These are phyloP conservation scores for Sporothrix pallida DNA, from an alignment of 2,329 filamentous ascomycete genomes.

Conservation along the genomic window DNA sequence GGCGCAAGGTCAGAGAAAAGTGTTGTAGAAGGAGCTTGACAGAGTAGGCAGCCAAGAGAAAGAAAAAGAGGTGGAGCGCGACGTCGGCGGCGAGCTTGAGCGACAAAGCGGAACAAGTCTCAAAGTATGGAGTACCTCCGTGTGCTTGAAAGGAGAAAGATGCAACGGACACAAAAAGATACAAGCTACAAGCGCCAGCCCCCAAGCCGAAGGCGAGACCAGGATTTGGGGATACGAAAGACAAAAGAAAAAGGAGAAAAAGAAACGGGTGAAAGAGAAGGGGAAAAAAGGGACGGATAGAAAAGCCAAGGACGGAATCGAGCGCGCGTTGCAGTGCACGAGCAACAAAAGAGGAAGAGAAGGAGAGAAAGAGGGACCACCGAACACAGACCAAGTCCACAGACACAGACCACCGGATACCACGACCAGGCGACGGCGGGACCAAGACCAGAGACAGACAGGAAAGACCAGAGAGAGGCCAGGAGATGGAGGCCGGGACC, in stretches of 20 bases:
- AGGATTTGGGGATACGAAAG: not conserved
- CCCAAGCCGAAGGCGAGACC: not conserved
- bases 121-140: too few species aligned
- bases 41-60: not conserved
- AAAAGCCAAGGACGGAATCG: slow-evolving; percentile 5
- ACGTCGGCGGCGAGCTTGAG: slow-evolving; percentile 2
- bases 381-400: slow-evolving; percentile 25
- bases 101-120: not conserved
- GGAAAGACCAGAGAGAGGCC: not conserved
- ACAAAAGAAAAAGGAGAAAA: not conserved
- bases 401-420: slow-evolving; percentile 1
- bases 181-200: not conserved
- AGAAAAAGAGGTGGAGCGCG: slow-evolving; percentile 3
- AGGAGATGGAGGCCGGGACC: slow-evolving; percentile 23
- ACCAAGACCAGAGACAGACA: not conserved
- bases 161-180: not conserved
- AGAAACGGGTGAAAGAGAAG: not conserved
- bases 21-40: not conserved
- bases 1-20: not conserved
- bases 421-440: too few species aligned
- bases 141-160: not conserved
- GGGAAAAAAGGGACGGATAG: not conserved
- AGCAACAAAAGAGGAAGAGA: not conserved
- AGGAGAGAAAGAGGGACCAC: slow-evolving; percentile 12
- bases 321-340: slow-evolving; percentile 18